Conservation (phyloP, 805 yeast genomes). For the Ogataea polymorpha region DNA sequence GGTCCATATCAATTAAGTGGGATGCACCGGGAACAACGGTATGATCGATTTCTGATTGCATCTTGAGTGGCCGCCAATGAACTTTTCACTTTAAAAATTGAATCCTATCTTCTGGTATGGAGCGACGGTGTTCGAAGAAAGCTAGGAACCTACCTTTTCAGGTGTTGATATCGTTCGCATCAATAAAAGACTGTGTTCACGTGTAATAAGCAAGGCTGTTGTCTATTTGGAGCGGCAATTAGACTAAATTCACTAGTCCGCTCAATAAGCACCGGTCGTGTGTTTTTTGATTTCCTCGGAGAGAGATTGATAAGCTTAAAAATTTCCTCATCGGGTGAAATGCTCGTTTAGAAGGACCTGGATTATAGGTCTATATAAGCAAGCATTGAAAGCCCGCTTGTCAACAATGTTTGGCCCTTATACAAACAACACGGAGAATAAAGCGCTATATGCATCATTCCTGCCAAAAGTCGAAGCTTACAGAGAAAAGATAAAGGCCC, state of each 20-base stretch:
- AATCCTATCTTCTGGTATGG: neutral
- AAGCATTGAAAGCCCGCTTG: too few relatives aligned
- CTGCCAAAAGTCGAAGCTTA: too few relatives aligned
- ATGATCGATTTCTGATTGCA: neutral
- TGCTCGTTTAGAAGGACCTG: neutral
- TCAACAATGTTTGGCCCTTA: too few relatives aligned
- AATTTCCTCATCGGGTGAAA: neutral
- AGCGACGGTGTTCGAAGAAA: neutral
- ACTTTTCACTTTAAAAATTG: neutral
- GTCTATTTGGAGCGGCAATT: neutral
- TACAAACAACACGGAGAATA: too few relatives aligned
- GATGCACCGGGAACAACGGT: constrained; percentile 8
- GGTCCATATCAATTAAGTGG: constrained; percentile 14
- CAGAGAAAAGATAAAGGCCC: too few relatives aligned
- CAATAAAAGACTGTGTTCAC: neutral
- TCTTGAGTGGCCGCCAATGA: neutral
- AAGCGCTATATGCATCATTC: too few relatives aligned
- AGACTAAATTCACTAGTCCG: neutral
- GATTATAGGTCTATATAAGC: too few relatives aligned
- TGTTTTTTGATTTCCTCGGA: neutral
- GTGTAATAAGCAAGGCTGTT: neutral
- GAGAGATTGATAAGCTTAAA: neutral
- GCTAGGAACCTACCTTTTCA: neutral
- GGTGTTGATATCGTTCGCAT: neutral
- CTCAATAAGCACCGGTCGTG: neutral